Base-by-base conservation (phyloP, 2,329 filamentous ascomycete genomes). In the Aspergillus arachidicola region DNA sequence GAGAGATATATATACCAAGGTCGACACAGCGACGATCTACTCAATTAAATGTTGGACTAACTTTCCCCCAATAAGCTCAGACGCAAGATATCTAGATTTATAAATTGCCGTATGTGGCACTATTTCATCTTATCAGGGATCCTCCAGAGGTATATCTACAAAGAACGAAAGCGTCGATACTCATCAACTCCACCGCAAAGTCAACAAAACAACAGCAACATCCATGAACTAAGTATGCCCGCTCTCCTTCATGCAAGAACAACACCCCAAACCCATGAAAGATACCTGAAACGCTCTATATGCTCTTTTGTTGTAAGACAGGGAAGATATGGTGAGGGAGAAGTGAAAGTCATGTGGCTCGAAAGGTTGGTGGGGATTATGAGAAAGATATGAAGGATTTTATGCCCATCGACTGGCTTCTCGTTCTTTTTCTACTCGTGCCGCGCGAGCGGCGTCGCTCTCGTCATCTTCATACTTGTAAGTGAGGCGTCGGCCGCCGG, bases 401-500 rank as follows among this genome's bases (percentile, higher is more conserved):
- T 50, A 69, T 30, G 62, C 59, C 76, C 76, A 78, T 26, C 76
- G 67, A 50, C 69, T 69, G 1, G 75, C 75, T 65, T 79, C 78
- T 41, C 78, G 70, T 65, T 82, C 80, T 38, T 72, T 72, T 64
- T 81, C 79, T 14, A 77, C 73, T 21, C 78, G 71, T 30, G 70
- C 66, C 6, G 75, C 73, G 48, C 76, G 70, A 38, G 74, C 70
- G 64, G 75, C 73, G 54, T 77, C 72, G 51, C 67, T 70, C 57
- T 78, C 73, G 60, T 83, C 81, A 66, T 83, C 81, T 63, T 83
- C 82, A 59, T 83, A 83, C 67, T 82, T 83, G 71, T 81, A 83
- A 62, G 78, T 82, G 61, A 82, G 70, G 57, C 79, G 74, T 55
- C 81, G 76, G 19, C 78, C 75, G 6, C 72, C 74, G 10, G 63